phyloP scores from a whole-genome alignment of 225 moss, liverwort and hornwort species.

The Marchantia polymorpha region DNA sequence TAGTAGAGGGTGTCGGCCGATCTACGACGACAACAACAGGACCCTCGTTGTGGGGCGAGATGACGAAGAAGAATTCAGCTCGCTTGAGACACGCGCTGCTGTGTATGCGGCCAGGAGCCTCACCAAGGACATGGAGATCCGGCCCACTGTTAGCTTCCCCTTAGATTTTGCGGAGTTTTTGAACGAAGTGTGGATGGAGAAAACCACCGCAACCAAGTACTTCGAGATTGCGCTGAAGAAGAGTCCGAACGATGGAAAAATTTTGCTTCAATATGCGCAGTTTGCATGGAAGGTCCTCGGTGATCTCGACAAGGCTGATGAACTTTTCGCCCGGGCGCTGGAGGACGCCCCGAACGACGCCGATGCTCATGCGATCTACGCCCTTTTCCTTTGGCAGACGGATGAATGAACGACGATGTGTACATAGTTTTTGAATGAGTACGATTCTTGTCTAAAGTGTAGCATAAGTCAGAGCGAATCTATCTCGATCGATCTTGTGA shows the following conservation, averaged over 20 bases:
- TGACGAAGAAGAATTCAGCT: conserved; percentile 21
- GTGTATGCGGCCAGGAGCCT: conserved; percentile 29
- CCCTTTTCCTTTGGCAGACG: conserved; percentile 54
- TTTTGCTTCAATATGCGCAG: conserved; percentile 45
- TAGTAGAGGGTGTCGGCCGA: conserved; percentile 44
- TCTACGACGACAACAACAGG: conserved; percentile 25
- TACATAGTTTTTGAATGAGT: neutral
- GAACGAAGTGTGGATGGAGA: conserved; percentile 49
- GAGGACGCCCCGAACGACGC: conserved; percentile 34
- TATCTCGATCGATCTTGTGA: conserved; percentile 2
- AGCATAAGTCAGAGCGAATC: conserved; percentile 11
- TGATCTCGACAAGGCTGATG: conserved; percentile 52
- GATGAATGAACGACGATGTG: conserved; percentile 14
- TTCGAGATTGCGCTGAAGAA: conserved; percentile 46
- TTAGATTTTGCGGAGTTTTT: conserved; percentile 53
- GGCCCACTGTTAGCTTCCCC: conserved; percentile 23
- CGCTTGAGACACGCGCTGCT: conserved; percentile 34
- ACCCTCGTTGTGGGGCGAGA: neutral
- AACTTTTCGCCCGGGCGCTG: conserved; percentile 41
- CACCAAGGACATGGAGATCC: conserved; percentile 26
- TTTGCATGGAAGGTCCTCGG: conserved; percentile 57
- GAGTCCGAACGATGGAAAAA: conserved; percentile 41
- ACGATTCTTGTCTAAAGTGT: conserved; percentile 6
- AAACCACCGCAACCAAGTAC: conserved; percentile 42
- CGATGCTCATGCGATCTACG: conserved; percentile 45